These are phyloP conservation scores for Boletus mariae DNA, from an alignment of 1,284 basidiomycete genomes.

Conservation along the genomic window DNA sequence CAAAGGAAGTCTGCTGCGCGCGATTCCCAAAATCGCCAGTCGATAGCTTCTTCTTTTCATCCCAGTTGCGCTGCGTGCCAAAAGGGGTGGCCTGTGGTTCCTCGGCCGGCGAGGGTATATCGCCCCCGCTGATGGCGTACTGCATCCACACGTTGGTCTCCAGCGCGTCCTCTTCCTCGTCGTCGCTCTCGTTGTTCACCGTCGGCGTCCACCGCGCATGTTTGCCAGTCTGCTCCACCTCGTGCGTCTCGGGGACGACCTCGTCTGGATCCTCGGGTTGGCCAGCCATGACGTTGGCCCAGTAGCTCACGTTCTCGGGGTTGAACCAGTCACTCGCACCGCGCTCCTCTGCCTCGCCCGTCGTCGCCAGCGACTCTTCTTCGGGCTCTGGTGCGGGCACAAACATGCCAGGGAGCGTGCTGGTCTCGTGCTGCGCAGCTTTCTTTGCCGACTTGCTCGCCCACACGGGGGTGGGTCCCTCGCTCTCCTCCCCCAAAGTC, in stretches of 20 bases:
- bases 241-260: slow-evolving; percentile 7
- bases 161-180: slow-evolving; percentile 23
- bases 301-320: slow-evolving; percentile 27
- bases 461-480: slow-evolving; percentile 8
- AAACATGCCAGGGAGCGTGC: too few species aligned
- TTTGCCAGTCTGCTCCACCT: slow-evolving; percentile 18
- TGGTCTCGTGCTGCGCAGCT: slow-evolving; percentile 1
- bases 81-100: slow-evolving; percentile 2
- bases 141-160: slow-evolving; percentile 29
- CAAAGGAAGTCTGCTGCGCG: slow-evolving; percentile 24
- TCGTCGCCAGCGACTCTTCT: slow-evolving; percentile 2
- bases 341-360: slow-evolving; percentile 15
- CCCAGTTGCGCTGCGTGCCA: slow-evolving; percentile 11
- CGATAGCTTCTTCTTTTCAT: slow-evolving; percentile 15
- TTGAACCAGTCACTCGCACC: slow-evolving; percentile 24
- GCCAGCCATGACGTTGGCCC: slow-evolving; percentile 26
- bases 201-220: slow-evolving; percentile 38
- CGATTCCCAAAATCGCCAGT: slow-evolving; percentile 15
- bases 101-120: slow-evolving; percentile 15
- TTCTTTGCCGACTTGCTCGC: slow-evolving; percentile 19
- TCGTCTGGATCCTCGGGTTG: slow-evolving; percentile 11
- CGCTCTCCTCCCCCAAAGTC: slow-evolving; percentile 18
- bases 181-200: slow-evolving; percentile 14
- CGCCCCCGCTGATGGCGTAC: slow-evolving; percentile 28
- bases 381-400: slow-evolving; percentile 8